These are phyloP conservation scores for Pythium diclinum DNA, from an alignment of 352 stramenopile species.

Conservation along the genomic window DNA sequence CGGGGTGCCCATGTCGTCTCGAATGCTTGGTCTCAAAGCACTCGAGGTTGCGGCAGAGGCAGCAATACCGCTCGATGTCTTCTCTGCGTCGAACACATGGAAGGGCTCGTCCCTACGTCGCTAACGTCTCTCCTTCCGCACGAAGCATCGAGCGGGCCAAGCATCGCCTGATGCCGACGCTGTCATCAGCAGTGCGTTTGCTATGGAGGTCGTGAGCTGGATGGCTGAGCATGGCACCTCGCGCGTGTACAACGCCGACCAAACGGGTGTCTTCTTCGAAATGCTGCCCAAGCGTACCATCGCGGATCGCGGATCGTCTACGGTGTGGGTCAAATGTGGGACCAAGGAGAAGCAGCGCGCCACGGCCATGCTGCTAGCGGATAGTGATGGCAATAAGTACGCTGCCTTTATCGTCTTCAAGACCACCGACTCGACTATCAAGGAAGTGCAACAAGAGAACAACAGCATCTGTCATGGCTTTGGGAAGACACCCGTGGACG, in stretches of 20 bases:
- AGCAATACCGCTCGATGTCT: not conserved
- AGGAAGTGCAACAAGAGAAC: constrained; percentile 15
- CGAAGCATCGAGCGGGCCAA: not conserved
- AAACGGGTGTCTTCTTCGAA: constrained; percentile 14
- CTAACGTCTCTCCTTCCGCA: constrained; percentile 8
- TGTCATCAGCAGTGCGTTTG: not conserved
- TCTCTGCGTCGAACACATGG: not conserved
- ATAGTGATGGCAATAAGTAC: constrained; percentile 27
- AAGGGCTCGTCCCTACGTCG: not conserved
- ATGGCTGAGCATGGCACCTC: not conserved
- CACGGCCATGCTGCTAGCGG: constrained; percentile 28
- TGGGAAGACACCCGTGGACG: constrained; percentile 16
- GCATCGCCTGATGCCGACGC: not conserved
- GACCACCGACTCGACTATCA: constrained; percentile 5
- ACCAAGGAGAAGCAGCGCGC: constrained; percentile 28
- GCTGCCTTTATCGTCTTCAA: constrained; percentile 29
- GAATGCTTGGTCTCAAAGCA: constrained; percentile 6
- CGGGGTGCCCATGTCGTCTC: constrained; percentile 1
- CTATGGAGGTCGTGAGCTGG: not conserved
- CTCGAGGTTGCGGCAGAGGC: not conserved
- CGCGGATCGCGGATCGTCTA: not conserved
- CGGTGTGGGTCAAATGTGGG: constrained; percentile 14
- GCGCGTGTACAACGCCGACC: constrained; percentile 12
- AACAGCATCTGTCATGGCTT: constrained; percentile 8
- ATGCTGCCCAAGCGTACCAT: constrained; percentile 12